Evolutionary conservation across 2,329 filamentous ascomycete species (phyloP), one percentile per base, ranked within the genome.

Genomic region (Aureobasidium namibiae): DNA sequence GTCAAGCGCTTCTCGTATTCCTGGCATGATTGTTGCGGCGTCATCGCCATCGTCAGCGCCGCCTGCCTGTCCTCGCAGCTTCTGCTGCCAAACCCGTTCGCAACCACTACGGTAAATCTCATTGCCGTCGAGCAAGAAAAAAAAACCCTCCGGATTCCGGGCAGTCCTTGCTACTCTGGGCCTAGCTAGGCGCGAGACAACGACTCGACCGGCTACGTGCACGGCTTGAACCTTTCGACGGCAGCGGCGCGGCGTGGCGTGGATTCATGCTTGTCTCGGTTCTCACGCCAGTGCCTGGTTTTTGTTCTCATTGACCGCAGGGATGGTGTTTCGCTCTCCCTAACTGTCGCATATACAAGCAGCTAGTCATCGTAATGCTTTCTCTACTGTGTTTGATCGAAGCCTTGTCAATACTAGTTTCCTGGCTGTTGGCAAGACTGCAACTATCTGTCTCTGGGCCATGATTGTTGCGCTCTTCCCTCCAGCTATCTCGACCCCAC

Each of bases 161-260:
- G 24, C 33, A 45, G 39, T 45, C 52, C 41, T 56, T 56, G 16
- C 52, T 56, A 4, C 24, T 56, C 52, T 44, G 29, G 39, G 52
- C 13, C 39, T 44, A 44, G 52, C n/a, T n/a, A n/a, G n/a, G 38
- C 49, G 21, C 24, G 36, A 42, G 24, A 21, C 24, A 36, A 53
- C 36, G 24, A 42, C 36, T 44, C 41, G 41, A 44, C 39, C 39
- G 18, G 39, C 38, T 41, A 18, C 38, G 18, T 29, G 49, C 49
- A 53, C 50, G 50, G 36, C 36, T 53, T 11, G 41, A n/a, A 44
- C 41, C 24, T 44, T 23, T 44, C 41, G 36, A 14, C 24, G 39
- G 36, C 50, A n/a, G 39, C 38, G n/a, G 26, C 38, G 50, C 50
- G 36, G 36, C 38, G n/a, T n/a, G n/a, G n/a, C 11, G 50, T 33